Evolutionary conservation across 306 rosid species (phyloP), one percentile per base, ranked within the genome.

Genomic region (Pyrus communis): DNA sequence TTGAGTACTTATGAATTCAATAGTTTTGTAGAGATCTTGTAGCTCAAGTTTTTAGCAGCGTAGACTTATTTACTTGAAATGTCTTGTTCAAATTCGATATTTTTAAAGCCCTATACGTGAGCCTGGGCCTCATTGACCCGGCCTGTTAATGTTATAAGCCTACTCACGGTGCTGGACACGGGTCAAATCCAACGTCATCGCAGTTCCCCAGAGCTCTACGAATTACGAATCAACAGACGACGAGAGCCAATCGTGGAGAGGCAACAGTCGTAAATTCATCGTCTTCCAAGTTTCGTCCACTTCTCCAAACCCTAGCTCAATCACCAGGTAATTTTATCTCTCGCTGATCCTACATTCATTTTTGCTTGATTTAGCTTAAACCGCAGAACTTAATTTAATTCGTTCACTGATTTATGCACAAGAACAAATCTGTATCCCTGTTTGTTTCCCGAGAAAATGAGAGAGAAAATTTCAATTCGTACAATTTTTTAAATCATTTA

Each of bases 191-290:
- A 40, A 13, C 51, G 0, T 2, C 1, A 7, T 59, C 68, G 57
- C n/a, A 17, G 22, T 51, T 4, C 0, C 35, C 35, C 66, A 30
- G 28, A 14, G 14, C 35, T 43, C 3, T 42, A 14, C 45, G 72
- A 45, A 13, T 4, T 0, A 6, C 38, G 17, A 49, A 38, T 8
- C 42, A 7, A 3, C 19, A 69, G 49, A 19, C 27, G 19, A n/a
- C 57, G 19, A 38, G 38, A 40, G 38, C 77, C 38, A 23, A n/a
- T 55, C 61, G 66, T 27, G 22, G 28, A 25, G 68, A 22, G 40
- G 69, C 59, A 74, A 28, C 78, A 13, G 70, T 62, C 61, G 61
- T 64, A 35, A 61, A 21, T 62, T 45, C 78, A 62, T 74, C 78
- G 52, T 45, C 78, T 61, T 74, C 28, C 46, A 43, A 69, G 14